Conservation (phyloP, 148 eudicot genomes). For the Chenopodium formosanum region DNA sequence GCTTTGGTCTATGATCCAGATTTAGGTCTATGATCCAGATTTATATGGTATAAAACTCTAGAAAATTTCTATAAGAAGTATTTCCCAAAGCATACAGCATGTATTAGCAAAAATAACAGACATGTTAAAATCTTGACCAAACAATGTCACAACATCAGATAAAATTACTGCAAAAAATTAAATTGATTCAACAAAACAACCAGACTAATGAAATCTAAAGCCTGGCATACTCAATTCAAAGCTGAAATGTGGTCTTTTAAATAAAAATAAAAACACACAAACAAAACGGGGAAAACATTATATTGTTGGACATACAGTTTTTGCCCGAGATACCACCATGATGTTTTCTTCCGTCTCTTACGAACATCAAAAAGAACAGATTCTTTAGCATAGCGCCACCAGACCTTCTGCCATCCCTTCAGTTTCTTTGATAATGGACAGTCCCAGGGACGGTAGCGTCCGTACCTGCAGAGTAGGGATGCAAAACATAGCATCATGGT, state of each 20-base stretch:
- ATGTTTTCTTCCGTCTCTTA: constrained; percentile 67
- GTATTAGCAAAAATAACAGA: background rate
- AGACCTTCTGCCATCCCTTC: constrained; percentile 75
- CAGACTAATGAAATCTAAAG: background rate
- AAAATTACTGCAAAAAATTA: too few relatives aligned
- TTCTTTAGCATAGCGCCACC: constrained; percentile 97
- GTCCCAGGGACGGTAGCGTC: constrained; percentile 81
- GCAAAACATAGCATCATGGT: background rate
- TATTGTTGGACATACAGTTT: constrained; percentile 59
- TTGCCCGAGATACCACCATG: constrained; percentile 81
- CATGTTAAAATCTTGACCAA: background rate
- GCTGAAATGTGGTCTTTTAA: background rate
- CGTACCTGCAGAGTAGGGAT: constrained; percentile 51
- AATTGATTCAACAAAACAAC: background rate
- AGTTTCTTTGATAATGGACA: constrained; percentile 55
- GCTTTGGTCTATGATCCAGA: background rate
- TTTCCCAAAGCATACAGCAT: background rate
- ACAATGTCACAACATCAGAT: background rate
- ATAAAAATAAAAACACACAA: background rate
- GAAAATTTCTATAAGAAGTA: background rate
- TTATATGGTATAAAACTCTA: background rate
- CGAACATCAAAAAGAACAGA: constrained; percentile 78
- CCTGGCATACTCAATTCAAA: background rate
- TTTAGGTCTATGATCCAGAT: background rate
- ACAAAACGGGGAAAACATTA: background rate